phyloP scores from a whole-genome alignment of 805 yeast genomes.

The Barnettozyma vustinii region DNA sequence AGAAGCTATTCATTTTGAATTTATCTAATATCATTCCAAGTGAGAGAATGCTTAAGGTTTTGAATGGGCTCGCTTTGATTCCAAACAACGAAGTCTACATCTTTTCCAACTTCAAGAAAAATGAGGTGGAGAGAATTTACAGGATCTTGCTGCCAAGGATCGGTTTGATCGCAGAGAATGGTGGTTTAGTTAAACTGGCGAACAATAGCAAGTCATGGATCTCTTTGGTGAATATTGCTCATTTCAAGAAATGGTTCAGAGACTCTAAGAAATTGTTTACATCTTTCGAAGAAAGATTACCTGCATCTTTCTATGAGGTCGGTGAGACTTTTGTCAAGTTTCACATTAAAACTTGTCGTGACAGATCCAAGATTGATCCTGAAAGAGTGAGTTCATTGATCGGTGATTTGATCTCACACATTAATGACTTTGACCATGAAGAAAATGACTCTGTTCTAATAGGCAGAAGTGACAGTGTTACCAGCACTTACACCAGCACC shows the following conservation, averaged over 20 bases:
- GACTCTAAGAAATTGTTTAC: constrained; percentile 49
- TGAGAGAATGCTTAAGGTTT: constrained; percentile 48
- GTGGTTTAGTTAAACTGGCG: constrained; percentile 65
- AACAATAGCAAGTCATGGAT: constrained; percentile 30
- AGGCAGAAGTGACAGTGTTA: constrained; percentile 30
- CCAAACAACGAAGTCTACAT: constrained; percentile 60
- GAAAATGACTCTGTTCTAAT: constrained; percentile 16
- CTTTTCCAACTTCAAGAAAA: constrained; percentile 57
- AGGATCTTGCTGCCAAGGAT: constrained; percentile 54
- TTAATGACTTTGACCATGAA: constrained; percentile 58
- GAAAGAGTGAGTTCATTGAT: constrained; percentile 57
- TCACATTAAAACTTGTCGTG: constrained; percentile 48
- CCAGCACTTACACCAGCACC: constrained; percentile 1
- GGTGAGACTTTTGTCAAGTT: constrained; percentile 75
- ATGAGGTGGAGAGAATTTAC: constrained; percentile 63
- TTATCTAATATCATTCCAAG: constrained; percentile 49
- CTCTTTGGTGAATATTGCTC: constrained; percentile 7
- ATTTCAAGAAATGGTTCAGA: constrained; percentile 49
- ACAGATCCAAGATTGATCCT: constrained; percentile 41
- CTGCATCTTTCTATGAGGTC: constrained; percentile 67
- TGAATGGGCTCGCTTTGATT: constrained; percentile 49
- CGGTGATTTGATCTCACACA: constrained; percentile 82
- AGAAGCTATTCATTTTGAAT: constrained; percentile 42
- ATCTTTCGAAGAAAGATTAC: constrained; percentile 68
- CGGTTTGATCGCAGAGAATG: constrained; percentile 88